Evolutionary conservation across 768 basidiomycete species (phyloP).

Genomic region (Crassisporium funariophilum): DNA sequence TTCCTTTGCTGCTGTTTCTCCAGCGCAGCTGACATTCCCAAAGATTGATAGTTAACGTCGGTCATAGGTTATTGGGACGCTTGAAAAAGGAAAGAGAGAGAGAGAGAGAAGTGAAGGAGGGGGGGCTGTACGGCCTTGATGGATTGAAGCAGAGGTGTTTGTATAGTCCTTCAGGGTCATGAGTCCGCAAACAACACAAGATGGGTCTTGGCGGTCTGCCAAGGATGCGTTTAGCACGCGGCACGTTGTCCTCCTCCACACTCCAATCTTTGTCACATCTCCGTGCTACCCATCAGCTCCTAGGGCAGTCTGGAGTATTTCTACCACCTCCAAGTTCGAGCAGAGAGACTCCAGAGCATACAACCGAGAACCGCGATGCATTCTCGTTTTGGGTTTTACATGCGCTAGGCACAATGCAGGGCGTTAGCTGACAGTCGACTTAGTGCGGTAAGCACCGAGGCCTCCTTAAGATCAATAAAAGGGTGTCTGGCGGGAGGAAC

Average conservation of each 20-base stretch:
- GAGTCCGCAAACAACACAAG: slow-evolving; percentile 5
- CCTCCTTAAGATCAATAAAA: no score
- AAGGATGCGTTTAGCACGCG: background rate
- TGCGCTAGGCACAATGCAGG: no score
- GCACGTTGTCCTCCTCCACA: background rate
- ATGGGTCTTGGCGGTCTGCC: background rate
- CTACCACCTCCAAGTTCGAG: no score
- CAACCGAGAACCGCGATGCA: no score
- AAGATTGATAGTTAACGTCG: slow-evolving; percentile 15
- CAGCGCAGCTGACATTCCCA: slow-evolving; percentile 27
- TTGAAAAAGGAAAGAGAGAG: slow-evolving; percentile 9
- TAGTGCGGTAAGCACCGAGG: no score
- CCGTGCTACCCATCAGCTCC: no score
- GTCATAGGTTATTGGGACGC: slow-evolving; percentile 19
- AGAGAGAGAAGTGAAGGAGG: slow-evolving; percentile 12
- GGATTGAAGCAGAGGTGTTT: slow-evolving; percentile 1
- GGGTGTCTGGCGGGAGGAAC: no score
- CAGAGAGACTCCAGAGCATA: no score
- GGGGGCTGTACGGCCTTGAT: slow-evolving; percentile 1
- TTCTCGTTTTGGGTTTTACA: no score
- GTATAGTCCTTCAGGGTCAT: background rate
- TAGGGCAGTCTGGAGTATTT: no score
- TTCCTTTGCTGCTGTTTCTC: slow-evolving; percentile 31
- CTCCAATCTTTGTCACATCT: no score
- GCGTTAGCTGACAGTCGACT: no score